Evolutionary conservation across 768 basidiomycete species (phyloP).

Genomic region (Imleria badia): DNA sequence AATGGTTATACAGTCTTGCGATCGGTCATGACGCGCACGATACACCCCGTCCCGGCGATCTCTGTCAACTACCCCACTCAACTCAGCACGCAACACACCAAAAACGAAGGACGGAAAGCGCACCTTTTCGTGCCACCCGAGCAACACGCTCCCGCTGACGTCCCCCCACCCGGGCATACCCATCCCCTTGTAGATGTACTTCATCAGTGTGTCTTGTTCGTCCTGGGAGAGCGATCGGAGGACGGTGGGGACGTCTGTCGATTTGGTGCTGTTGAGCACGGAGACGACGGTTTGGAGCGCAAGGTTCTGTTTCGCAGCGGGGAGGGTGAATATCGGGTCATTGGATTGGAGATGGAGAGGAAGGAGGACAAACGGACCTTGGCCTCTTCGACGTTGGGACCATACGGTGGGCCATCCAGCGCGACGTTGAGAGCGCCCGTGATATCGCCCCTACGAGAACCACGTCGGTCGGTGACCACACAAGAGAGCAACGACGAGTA

Average conservation of each 20-base stretch:
- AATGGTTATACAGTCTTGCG: slow-evolving; percentile 49
- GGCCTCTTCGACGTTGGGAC: slow-evolving; percentile 82
- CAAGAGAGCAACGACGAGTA: no score
- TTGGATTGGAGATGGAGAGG: slow-evolving; percentile 4
- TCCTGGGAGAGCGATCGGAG: slow-evolving; percentile 73
- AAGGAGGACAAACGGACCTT: slow-evolving; percentile 57
- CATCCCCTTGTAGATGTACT: slow-evolving; percentile 99
- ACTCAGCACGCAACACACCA: slow-evolving; percentile 2
- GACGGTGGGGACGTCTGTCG: slow-evolving; percentile 77
- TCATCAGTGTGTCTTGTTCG: slow-evolving; percentile 91
- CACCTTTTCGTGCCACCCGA: slow-evolving; percentile 96
- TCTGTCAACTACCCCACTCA: slow-evolving; percentile 73
- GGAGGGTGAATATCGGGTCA: no score
- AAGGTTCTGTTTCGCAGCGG: slow-evolving; percentile 66
- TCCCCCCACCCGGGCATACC: slow-evolving; percentile 58
- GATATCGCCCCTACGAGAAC: slow-evolving; percentile 64
- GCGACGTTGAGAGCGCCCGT: slow-evolving; percentile 67
- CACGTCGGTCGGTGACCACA: not conserved
- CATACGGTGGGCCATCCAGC: slow-evolving; percentile 85
- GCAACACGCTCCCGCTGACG: slow-evolving; percentile 61
- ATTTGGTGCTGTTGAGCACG: slow-evolving; percentile 92
- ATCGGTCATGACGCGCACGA: slow-evolving; percentile 84
- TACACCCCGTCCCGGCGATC: slow-evolving; percentile 91
- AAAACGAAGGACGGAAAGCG: slow-evolving; percentile 20
- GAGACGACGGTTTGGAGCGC: slow-evolving; percentile 80